These are phyloP conservation scores for Pochonia chlamydosporia DNA, from an alignment of 2,329 filamentous ascomycete species.

Conservation along the genomic window DNA sequence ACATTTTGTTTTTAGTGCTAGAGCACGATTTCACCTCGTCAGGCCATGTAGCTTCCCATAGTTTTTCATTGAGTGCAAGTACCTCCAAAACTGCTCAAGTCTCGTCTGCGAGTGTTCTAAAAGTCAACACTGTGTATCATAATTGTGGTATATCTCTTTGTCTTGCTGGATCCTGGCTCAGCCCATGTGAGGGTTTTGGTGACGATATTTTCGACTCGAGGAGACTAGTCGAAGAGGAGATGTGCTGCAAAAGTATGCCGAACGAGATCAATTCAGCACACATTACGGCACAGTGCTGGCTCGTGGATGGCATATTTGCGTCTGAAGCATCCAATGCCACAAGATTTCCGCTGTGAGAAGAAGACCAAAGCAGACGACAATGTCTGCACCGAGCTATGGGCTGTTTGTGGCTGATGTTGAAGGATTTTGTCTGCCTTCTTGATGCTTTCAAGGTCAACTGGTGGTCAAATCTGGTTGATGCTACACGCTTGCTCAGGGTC, in stretches of 20 bases:
- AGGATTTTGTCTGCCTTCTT: too few relatives aligned
- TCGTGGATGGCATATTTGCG: constrained; percentile 1
- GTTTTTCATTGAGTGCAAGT: neutral
- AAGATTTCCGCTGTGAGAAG: too few relatives aligned
- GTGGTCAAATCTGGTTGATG: too few relatives aligned
- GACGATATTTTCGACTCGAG: constrained; percentile 1
- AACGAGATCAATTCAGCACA: constrained; percentile 31
- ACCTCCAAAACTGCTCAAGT: neutral
- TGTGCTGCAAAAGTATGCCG: constrained; percentile 28
- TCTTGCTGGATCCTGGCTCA: too few relatives aligned
- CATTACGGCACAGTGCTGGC: constrained; percentile 20
- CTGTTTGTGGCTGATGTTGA: too few relatives aligned
- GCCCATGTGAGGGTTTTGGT: too few relatives aligned
- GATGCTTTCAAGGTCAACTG: too few relatives aligned
- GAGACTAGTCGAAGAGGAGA: constrained; percentile 22
- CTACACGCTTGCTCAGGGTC: too few relatives aligned
- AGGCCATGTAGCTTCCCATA: neutral
- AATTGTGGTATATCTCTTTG: neutral
- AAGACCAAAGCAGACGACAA: too few relatives aligned
- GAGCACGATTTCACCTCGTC: neutral
- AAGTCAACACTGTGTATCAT: neutral
- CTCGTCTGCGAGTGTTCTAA: neutral
- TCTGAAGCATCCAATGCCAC: too few relatives aligned
- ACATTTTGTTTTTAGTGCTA: neutral
- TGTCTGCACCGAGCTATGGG: too few relatives aligned